Evolutionary conservation across 805 yeast genomes (phyloP), one percentile per base, ranked within the genome.

Genomic region (Teunomyces atbi): DNA sequence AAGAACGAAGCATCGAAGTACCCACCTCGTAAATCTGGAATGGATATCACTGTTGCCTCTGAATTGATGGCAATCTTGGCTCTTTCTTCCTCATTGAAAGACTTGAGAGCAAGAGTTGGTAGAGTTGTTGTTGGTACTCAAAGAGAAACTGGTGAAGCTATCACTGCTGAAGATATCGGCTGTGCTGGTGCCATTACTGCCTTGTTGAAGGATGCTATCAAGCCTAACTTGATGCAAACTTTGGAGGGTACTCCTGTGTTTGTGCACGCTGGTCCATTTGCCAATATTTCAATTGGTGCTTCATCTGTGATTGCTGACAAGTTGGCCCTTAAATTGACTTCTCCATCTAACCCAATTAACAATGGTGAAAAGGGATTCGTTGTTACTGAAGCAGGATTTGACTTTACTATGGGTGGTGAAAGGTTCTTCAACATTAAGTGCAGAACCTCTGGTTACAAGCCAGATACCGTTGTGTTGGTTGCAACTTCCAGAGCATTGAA

Each of bases 331-430:
- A 90, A 92, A 71, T 80, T 92, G 57, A 90, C 96, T 13, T 66
- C 78, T 18, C 70, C 77, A 15, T 61, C 71, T 51, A 76, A 60
- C 68, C 67, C 78, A 52, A 62, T 63, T 46, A 72, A 72, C 57
- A 65, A 58, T 50, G 77, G 82, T 45, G 49, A 56, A 46, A 73
- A 75, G 50, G 98, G 98, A 55, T 92, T 81, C 63, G 98, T 90
- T 45, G 89, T 92, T 50, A 92, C 99, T 42, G 99, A 92, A 69
- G 97, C 98, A 33, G 99, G 99, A 44, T 92, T 92, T 71, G 98
- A 92, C 69, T 92, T 94, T 76, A 92, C 97, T 41, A 92, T 92
- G 98, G 99, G 99, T 55, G 98, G 98, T 57, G 99, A 92, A 75
- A 81, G 98, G 61, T 92, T 92, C 73, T 81, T 92, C 70, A 89